Conservation (phyloP, 768 basidiomycete species). For the Clitopilus hobsonii region DNA sequence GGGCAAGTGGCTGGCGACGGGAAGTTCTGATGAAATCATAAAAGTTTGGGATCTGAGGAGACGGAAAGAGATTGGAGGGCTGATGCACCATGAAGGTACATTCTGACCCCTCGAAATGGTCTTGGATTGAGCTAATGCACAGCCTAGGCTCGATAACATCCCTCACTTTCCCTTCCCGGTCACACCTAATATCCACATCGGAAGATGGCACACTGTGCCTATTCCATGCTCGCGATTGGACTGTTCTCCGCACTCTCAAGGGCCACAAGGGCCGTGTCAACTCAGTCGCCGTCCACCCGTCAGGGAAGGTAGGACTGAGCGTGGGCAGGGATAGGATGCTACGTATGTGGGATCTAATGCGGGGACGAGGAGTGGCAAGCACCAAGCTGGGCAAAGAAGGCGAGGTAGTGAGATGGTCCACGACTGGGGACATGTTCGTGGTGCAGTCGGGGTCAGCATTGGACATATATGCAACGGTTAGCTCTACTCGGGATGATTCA, state of each 20-base stretch:
- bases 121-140: conserved; percentile 3
- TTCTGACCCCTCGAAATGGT: background rate
- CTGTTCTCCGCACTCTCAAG: conserved; percentile 78
- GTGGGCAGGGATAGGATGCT: conserved; percentile 88
- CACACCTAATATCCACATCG: conserved; percentile 87
- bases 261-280: conserved; percentile 96
- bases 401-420: conserved; percentile 88
- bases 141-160: conserved; percentile 84
- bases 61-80: conserved; percentile 88
- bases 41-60: conserved; percentile 95
- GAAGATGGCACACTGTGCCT: conserved; percentile 89
- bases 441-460: conserved; percentile 75
- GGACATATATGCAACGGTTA: conserved; percentile 79
- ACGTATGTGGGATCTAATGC: conserved; percentile 99
- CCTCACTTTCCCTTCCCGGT: conserved; percentile 80
- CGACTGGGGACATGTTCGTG: conserved; percentile 69
- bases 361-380: conserved; percentile 86
- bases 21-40: conserved; percentile 92
- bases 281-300: conserved; percentile 85
- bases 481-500: conserved; percentile 8
- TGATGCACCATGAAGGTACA: conserved; percentile 93
- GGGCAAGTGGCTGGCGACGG: conserved; percentile 95
- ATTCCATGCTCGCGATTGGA: conserved; percentile 94
- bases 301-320: conserved; percentile 85
- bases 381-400: conserved; percentile 91